A percentile compares a stretch with the other conserved stretches of the same genome.
These are phyloP conservation scores for Penicillium canariense DNA, from an alignment of 495 filamentous ascomycete species.

Conservation along the genomic window DNA sequence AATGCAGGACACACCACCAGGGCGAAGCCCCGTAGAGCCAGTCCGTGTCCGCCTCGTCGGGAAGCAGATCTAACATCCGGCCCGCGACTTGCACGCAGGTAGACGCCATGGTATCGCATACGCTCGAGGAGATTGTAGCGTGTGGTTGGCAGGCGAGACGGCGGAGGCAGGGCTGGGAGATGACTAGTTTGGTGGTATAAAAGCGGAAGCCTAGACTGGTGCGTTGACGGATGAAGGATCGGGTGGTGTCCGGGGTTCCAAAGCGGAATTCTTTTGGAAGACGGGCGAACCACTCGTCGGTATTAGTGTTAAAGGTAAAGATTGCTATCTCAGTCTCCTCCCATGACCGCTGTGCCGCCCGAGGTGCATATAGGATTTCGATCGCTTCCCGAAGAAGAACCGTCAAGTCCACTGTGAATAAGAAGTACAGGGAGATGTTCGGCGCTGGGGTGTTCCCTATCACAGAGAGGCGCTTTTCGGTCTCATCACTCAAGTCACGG, in stretches of 20 bases:
- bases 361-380: slow-evolving; percentile 20
- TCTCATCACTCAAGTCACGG: background rate
- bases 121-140: slow-evolving; percentile 11
- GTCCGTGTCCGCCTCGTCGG: slow-evolving; percentile 28
- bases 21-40: slow-evolving; percentile 47
- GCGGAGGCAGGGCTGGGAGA: slow-evolving; percentile 58
- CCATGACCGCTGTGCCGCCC: slow-evolving; percentile 15
- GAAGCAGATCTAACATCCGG: slow-evolving; percentile 48
- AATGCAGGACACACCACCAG: slow-evolving; percentile 63
- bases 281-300: slow-evolving; percentile 22
- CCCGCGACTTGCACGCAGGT: slow-evolving; percentile 51
- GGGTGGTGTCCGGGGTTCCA: background rate
- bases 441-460: slow-evolving; percentile 5
- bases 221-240: slow-evolving; percentile 32
- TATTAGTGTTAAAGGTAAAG: slow-evolving; percentile 11
- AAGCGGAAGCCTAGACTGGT: slow-evolving; percentile 48
- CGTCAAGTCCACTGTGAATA: slow-evolving; percentile 22
- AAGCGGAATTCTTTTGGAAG: slow-evolving; percentile 31
- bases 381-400: slow-evolving; percentile 22
- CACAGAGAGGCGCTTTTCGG: background rate
- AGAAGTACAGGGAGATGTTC: slow-evolving; percentile 22
- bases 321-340: slow-evolving; percentile 19
- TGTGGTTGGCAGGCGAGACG: slow-evolving; percentile 29
- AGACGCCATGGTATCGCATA: slow-evolving; percentile 47
- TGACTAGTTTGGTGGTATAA: slow-evolving; percentile 53